Percentiles rank a stretch among this genome's conserved stretches.
phyloP scores from a whole-genome alignment of 345 rosid genomes.

The Arabidopsis thaliana region TAIR10.1 NC_003076.8:7762001-7762500 shows the following conservation, averaged over 20 bases:
- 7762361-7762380: conserved; percentile 90
- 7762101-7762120: conserved; percentile 78
- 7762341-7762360: conserved; percentile 92
- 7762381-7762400: conserved; percentile 99
- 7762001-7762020: conserved; percentile 86
- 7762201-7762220: conserved; percentile 96
- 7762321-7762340: conserved; percentile 74
- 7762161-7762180: conserved; percentile 92
- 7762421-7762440: conserved; percentile 85
- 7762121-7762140: conserved; percentile 92
- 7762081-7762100: conserved; percentile 93
- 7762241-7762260: conserved; percentile 96
- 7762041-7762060: conserved; percentile 78
- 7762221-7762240: conserved; percentile 91
- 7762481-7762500: conserved; percentile 89
- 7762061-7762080: conserved; percentile 90
- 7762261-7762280: conserved; percentile 79
- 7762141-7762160: conserved; percentile 96
- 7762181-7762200: conserved; percentile 85
- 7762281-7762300: conserved; percentile 81
- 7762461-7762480: conserved; percentile 91
- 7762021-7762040: conserved; percentile 97
- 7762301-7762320: conserved; percentile 89
- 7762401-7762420: conserved; percentile 99
- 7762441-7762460: conserved; percentile 95